Base-by-base conservation (phyloP, 192 early-diverging fungal genomes). In the Funneliformis mosseae region DNA sequence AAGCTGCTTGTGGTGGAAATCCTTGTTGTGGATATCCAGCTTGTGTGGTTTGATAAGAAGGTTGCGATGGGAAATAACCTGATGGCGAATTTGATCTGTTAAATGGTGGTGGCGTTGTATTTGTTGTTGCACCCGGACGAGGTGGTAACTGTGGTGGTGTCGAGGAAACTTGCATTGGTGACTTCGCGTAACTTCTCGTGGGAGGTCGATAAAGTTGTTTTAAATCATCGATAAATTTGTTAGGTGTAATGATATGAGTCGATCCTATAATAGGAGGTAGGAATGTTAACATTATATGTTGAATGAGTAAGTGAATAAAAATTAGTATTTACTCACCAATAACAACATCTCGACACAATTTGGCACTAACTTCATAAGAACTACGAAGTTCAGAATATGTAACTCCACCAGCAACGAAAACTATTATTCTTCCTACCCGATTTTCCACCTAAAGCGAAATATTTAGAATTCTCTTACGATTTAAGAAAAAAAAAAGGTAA, bases 401-500 rank as follows among this genome's bases (percentile, higher is more conserved):
- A 27, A 79, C 77, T 27, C 95, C 95, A 48, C 95, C 95, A 41
- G 93, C 88, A 62, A 96, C 85, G 76, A 97, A 97, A 8, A 97
- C 83, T 67, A 95, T 89, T 21, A 95, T 73, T 14, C 91, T 82
- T 21, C 85, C 81, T 64, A 82, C 81, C 0, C 81, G 85, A 10
- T 87, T 71, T 43, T 87, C 90, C 11, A 46, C 25, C 48, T 78
- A 74, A 41, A 63, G 41, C 14, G 67, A 75, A 25, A 81, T 71
- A n/a, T 3, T 71, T 59, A 61, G 60, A 85, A 76, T 50, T 27
- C 5, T 27, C 5, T 11, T 16, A 39, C 9, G 11, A 69, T 9
- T 81, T 9, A 23, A 74, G 4, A 14, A 74, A 28, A 45, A 16
- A 7, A 21, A 23, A 12, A 21, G 28, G 11, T 23, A 25, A 46